phyloP scores from a whole-genome alignment of 345 rosid genomes.

The Aegle marmelos region DNA sequence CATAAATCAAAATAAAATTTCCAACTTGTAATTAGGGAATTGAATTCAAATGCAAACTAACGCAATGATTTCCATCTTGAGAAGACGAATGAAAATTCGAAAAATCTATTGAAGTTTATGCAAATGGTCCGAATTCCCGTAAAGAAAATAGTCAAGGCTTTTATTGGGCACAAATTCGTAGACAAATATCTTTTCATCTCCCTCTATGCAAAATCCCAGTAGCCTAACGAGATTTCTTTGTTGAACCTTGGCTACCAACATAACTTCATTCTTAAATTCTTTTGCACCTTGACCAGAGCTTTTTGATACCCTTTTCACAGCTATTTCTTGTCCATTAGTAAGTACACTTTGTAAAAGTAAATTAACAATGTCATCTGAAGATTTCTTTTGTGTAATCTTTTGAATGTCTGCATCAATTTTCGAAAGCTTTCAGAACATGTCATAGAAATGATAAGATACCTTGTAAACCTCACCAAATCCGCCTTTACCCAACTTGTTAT shows the following conservation, averaged over 20 bases:
- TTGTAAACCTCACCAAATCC: constrained; percentile 69
- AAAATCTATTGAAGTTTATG: neutral
- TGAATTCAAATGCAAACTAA: neutral
- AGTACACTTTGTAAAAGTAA: constrained; percentile 14
- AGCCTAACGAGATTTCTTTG: constrained; percentile 35
- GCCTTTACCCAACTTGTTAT: constrained; percentile 65
- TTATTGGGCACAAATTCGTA: constrained; percentile 32
- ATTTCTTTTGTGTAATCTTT: neutral
- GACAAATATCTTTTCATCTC: constrained; percentile 32
- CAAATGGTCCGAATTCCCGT: neutral
- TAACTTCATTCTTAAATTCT: constrained; percentile 37
- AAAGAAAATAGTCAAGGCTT: constrained; percentile 32
- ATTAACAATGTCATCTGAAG: neutral
- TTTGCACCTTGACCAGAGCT: constrained; percentile 26
- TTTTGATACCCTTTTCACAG: constrained; percentile 26
- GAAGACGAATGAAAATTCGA: neutral
- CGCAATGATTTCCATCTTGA: neutral
- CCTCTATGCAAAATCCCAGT: constrained; percentile 33
- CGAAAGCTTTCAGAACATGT: neutral
- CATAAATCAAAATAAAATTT: neutral
- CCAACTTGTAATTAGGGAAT: neutral
- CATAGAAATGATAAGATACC: constrained; percentile 22
- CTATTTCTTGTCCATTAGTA: constrained; percentile 27
- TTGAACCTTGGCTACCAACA: constrained; percentile 34
- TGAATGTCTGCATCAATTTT: no score